Evolutionary conservation across 306 rosid genomes (phyloP), one percentile per base, ranked within the genome.

Genomic region (Ammopiptanthus mongolicus): DNA sequence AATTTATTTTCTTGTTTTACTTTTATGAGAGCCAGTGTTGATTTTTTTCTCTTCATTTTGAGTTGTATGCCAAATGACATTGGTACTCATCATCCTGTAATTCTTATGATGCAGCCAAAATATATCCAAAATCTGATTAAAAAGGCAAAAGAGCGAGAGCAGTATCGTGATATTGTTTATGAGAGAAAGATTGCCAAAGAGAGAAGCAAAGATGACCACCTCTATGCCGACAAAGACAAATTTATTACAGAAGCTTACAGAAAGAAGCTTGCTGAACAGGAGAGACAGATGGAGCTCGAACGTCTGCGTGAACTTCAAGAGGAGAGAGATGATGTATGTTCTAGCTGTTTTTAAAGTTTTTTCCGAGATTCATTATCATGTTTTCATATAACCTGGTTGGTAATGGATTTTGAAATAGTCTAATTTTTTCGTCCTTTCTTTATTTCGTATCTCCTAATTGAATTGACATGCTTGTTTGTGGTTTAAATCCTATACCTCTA

Each of bases 121-220:
- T 95, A 92, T 71, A 87, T 95, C 61, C 75, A 78, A 60, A 81
- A 75, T 80, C 81, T 95, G 59, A 82, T 87, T 14, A 82, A 78
- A 53, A 92, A 90, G 59, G 91, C 88, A 17, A 77, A 88, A 85
- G 88, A 87, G 56, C 82, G 91, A 55, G 88, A 90, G 79, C 86
- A 85, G 73, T 82, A 87, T 73, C 89, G 86, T 3, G 97, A 88
- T 66, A 81, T 92, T 68, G 90, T 87, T 41, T 92, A 87, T 80
- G 97, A 92, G 86, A 89, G 88, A 72, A 95, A 92, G 82, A 77
- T 95, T 51, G 96, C 90, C 5, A 90, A 90, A 75, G 97, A 95
- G 83, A 86, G 97, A 83, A 91, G 85, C 88, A 71, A 88, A 85
- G 97, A 95, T 25, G 96, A 95, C 64, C 97, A 92, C 74, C 89